These are phyloP conservation scores for Tuber magnatum DNA, from an alignment of 495 filamentous ascomycete species.

Conservation along the genomic window DNA sequence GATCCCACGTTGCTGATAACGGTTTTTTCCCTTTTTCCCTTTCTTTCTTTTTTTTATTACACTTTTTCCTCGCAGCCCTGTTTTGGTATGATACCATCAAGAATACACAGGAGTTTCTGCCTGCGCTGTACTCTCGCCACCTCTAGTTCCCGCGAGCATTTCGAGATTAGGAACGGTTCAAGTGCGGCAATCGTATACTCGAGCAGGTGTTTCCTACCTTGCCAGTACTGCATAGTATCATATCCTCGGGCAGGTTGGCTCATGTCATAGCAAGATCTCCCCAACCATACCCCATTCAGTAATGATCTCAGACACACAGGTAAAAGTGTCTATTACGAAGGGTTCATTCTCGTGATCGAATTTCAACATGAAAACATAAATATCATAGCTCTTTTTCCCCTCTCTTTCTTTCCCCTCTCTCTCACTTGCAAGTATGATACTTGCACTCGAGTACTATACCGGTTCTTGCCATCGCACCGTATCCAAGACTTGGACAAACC, in stretches of 20 bases:
- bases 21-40: neutral
- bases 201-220: neutral
- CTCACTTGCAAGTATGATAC: neutral
- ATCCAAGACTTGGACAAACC: neutral
- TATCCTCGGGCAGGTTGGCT: neutral
- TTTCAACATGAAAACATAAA: neutral
- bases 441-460: neutral
- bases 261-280: neutral
- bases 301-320: neutral
- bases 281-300: neutral
- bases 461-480: neutral
- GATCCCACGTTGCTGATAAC: neutral
- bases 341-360: neutral
- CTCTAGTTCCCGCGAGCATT: neutral
- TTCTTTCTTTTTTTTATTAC: neutral
- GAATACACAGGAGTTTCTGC: neutral
- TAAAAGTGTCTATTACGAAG: neutral
- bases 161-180: neutral
- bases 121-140: no score
- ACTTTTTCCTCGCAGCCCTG: neutral
- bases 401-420: neutral
- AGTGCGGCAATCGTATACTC: neutral
- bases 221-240: neutral
- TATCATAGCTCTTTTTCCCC: neutral
- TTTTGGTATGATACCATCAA: neutral